Base-by-base conservation (phyloP, 1,284 basidiomycete genomes). In the Tilletia caries region DNA sequence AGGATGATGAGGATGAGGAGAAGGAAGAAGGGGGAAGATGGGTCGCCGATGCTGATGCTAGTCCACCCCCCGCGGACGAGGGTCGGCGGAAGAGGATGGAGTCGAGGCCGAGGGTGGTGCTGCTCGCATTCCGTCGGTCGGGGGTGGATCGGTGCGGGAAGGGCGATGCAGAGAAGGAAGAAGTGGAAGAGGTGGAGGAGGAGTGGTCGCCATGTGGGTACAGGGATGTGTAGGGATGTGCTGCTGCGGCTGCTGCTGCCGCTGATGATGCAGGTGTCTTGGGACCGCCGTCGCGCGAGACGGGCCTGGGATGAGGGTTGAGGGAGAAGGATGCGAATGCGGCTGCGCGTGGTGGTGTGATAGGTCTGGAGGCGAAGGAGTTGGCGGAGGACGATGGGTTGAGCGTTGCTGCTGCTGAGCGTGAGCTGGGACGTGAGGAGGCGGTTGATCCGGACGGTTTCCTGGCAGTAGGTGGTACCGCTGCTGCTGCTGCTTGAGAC, bases 71-170 rank as follows among this genome's bases (percentile, higher is more conserved):
- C 8, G 48, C 23, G 48, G 15, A 41, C 15, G 37, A 15, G 15
- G 37, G 37, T 2, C 4, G 18, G 48, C 13, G 20, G 18, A 25
- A 13, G 3, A 37, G 15, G 58, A n/a, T 18, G 29, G 29, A 2
- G 71, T 73, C 65, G 64, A 67, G 33, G 74, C 72, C n/a, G 73
- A 73, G 20, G 77, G 76, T n/a, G 77, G 73, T 12, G 74, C 72
- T 15, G 70, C 70, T 23, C 71, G 71, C 25, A 71, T 69, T 27
- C 32, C 58, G 32, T 20, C 58, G 32, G 33, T 34, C 58, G 32
- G 29, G 29, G 74, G 72, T 48, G 69, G 69, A 32, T 72, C 66
- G 32, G 29, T 54, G 25, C 52, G 52, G 52, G 32, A 34, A 37
- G 33, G 5, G 29, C 27, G 52, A 58, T 58, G 52, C 52, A 6